A percentile compares a stretch with the other conserved stretches of the same genome.
These are phyloP conservation scores for Perkinsus olseni DNA, from an alignment of 169 alveolate genomes.

Conservation along the genomic window DNA sequence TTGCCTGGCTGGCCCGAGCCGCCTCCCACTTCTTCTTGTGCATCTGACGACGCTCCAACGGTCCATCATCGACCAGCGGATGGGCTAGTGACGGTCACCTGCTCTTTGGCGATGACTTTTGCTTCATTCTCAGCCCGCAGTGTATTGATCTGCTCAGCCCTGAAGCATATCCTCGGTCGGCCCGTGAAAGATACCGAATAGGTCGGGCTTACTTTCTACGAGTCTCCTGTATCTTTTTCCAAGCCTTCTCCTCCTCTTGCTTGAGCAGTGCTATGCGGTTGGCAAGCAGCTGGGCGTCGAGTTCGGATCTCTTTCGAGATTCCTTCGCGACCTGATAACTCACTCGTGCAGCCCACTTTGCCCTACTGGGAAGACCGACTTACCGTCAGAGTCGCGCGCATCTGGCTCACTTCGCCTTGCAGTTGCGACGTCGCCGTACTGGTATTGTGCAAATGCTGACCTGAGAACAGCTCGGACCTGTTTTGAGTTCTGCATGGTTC, in stretches of 20 bases:
- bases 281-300: constrained; percentile 57
- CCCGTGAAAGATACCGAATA: background rate
- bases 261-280: constrained; percentile 54
- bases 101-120: background rate
- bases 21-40: background rate
- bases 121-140: constrained; percentile 6
- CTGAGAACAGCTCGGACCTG: background rate
- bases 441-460: background rate
- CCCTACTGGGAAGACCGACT: background rate
- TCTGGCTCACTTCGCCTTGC: background rate
- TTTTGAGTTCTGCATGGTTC: background rate
- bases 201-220: constrained; percentile 41
- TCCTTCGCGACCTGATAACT: constrained; percentile 34
- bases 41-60: background rate
- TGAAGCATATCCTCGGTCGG: background rate
- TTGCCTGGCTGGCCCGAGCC: background rate
- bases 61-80: background rate
- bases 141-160: background rate
- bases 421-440: background rate
- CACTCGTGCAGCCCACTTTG: background rate
- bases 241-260: constrained; percentile 61
- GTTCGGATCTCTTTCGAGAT: constrained; percentile 48
- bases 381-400: background rate
- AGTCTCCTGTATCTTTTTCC: constrained; percentile 61
- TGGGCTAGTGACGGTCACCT: background rate